Evolutionary conservation across 495 filamentous ascomycete genomes (phyloP), one percentile per base, ranked within the genome.

Genomic region (Xylaria sp.): DNA sequence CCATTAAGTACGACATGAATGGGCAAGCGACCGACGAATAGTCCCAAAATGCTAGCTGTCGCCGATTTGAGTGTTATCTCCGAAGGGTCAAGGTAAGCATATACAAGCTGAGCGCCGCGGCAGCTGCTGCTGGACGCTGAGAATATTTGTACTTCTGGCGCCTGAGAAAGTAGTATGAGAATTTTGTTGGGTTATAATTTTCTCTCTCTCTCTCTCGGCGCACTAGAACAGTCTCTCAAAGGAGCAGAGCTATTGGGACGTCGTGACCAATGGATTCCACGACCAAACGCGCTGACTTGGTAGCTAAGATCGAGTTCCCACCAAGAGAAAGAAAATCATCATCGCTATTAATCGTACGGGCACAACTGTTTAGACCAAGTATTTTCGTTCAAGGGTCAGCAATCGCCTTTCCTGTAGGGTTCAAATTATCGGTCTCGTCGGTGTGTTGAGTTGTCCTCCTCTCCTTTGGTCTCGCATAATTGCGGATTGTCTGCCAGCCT

Each of bases 271-370:
- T 57, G 26, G 53, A 57, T 19, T 31, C 29, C 29, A 29, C 17
- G 7, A 57, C 29, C 26, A 33, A 57, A 29, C 53, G 53, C 14
- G 53, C 53, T 7, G 53, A 31, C 29, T 19, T 57, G 26, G 33
- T 29, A 15, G 53, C 53, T 19, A 57, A 33, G 29, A 57, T 33
- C 26, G 53, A 57, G 29, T 57, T 57, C 7, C 53, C 53, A 33
- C 53, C 53, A 17, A 57, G 29, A 57, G 53, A 31, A 33, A 57
- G 12, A 5, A 57, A 57, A 19, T 57, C 53, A 57, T 57, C 53
- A 57, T 57, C 26, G 12, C 29, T 15, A 8, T 8, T 5, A 2
- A 57, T 57, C 17, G 26, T 31, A 57, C 29, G 12, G 53, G 12
- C 7, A 12, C 53, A 11, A 19, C 9, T 11, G 21, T 31, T 2